These are phyloP conservation scores for Plasmodium knowlesi DNA, from an alignment of 169 alveolate species.

Conservation along the genomic window DNA sequence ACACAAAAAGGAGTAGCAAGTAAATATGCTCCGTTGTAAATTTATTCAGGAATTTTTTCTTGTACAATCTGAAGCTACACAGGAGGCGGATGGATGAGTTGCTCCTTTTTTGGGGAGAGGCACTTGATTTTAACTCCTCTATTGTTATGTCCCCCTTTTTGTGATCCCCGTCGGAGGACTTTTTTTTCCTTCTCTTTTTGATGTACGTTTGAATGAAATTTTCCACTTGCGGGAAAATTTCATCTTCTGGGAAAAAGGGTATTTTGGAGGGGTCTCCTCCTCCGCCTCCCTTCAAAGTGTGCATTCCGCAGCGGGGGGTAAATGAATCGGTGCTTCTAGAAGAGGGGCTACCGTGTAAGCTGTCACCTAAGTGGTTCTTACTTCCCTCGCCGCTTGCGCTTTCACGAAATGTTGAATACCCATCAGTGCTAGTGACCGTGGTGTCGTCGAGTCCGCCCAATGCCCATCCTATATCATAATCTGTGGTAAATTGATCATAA, in stretches of 20 bases:
- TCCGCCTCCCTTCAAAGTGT: not conserved
- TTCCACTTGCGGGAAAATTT: not conserved
- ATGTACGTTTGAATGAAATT: constrained; percentile 38
- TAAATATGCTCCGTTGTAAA: constrained; percentile 63
- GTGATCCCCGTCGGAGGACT: not conserved
- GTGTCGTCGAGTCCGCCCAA: not conserved
- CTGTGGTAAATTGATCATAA: not conserved
- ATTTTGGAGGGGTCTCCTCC: not conserved
- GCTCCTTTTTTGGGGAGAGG: not conserved
- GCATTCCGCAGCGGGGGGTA: not conserved
- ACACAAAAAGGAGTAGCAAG: constrained; percentile 50
- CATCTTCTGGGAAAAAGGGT: not conserved
- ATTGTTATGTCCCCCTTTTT: not conserved
- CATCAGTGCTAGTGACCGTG: not conserved
- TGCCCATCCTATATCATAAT: not conserved
- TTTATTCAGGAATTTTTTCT: constrained; percentile 62
- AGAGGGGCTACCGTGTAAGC: not conserved
- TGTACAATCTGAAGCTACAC: constrained; percentile 57
- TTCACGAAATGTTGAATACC: not conserved
- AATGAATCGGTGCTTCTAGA: not conserved
- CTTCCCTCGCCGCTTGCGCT: not conserved
- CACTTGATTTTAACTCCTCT: not conserved
- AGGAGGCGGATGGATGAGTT: constrained; percentile 11
- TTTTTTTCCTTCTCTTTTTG: constrained; percentile 20
- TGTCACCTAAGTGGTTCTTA: not conserved